Percentiles rank a stretch among this genome's conserved stretches.
phyloP scores from a whole-genome alignment of 495 filamentous ascomycete species.

The Clohesyomyces aquaticus region DNA sequence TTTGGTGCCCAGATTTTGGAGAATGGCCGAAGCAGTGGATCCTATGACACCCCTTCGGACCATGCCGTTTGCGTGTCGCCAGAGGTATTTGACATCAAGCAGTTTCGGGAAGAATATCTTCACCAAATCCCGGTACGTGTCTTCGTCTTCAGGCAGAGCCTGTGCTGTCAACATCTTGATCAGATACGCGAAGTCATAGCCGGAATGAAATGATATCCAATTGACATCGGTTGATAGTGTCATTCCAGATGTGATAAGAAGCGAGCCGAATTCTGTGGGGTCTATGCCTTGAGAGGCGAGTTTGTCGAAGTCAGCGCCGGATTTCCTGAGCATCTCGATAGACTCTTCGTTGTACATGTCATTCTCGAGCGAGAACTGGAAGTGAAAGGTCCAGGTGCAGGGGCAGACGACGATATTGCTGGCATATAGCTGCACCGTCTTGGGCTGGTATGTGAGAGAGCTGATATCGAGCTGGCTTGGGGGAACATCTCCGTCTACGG shows the following conservation, averaged over 20 bases:
- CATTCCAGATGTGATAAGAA: conserved; percentile 87
- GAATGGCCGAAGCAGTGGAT: conserved; percentile 63
- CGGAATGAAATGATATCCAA: conserved; percentile 98
- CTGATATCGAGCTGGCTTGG: conserved; percentile 65
- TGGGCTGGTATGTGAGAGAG: conserved; percentile 50
- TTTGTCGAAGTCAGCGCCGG: conserved; percentile 83
- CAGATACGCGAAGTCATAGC: conserved; percentile 97
- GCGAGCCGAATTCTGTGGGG: conserved; percentile 80
- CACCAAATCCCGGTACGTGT: conserved; percentile 80
- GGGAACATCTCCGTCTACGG: conserved; percentile 80
- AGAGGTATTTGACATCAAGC: conserved; percentile 96
- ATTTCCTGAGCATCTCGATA: conserved; percentile 81
- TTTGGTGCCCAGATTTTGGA: conserved; percentile 80
- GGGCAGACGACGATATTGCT: conserved; percentile 68
- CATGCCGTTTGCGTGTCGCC: conserved; percentile 75
- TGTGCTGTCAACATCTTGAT: conserved; percentile 86
- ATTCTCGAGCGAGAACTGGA: conserved; percentile 87
- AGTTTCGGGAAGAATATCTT: conserved; percentile 89
- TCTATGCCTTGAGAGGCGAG: conserved; percentile 91
- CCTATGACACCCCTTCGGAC: conserved; percentile 56
- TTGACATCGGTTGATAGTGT: conserved; percentile 85
- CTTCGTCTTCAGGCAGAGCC: conserved; percentile 81
- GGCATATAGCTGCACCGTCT: conserved; percentile 45
- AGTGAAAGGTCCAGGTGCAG: conserved; percentile 98
- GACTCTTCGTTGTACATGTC: conserved; percentile 97